phyloP scores from a whole-genome alignment of 371 early-diverging fungal genomes.

The Apophysomyces variabilis region DNA sequence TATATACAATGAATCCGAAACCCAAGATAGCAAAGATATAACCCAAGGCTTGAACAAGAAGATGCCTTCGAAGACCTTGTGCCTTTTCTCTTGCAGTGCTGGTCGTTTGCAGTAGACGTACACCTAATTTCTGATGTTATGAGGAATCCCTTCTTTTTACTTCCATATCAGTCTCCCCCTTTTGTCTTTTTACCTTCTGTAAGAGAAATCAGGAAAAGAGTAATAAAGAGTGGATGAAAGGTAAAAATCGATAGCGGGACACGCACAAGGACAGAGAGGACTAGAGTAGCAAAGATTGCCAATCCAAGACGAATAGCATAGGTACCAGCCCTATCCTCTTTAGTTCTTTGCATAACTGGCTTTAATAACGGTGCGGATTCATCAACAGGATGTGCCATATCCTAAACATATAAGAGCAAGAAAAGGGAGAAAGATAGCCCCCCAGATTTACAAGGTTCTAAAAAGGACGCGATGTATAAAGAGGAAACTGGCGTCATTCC shows the following conservation, averaged over 20 bases:
- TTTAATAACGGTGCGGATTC: not conserved
- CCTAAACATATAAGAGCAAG: not conserved
- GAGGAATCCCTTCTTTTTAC: not conserved
- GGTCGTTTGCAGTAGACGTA: slow-evolving; percentile 30
- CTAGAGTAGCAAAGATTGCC: slow-evolving; percentile 9
- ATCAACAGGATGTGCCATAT: not conserved
- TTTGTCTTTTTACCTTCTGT: slow-evolving; percentile 21
- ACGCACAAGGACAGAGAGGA: slow-evolving; percentile 18
- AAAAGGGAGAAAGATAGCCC: not conserved
- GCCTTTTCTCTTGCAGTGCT: slow-evolving; percentile 27
- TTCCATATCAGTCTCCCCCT: not conserved
- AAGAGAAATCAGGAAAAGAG: slow-evolving; percentile 13
- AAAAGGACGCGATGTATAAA: not conserved
- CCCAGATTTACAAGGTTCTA: not conserved
- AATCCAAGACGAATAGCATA: slow-evolving; percentile 13
- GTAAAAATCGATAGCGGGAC: slow-evolving; percentile 21
- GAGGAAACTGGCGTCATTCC: slow-evolving; percentile 4
- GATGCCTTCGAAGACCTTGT: slow-evolving; percentile 29
- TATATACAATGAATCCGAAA: slow-evolving; percentile 30
- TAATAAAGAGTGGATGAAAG: slow-evolving; percentile 25
- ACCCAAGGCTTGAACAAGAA: slow-evolving; percentile 20
- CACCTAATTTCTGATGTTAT: slow-evolving; percentile 14
- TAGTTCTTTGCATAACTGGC: not conserved
- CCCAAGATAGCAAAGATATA: slow-evolving; percentile 28
- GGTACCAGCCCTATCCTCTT: not conserved